Base-by-base conservation (phyloP, 306 rosid species). In the Alnus glutinosa region DNA sequence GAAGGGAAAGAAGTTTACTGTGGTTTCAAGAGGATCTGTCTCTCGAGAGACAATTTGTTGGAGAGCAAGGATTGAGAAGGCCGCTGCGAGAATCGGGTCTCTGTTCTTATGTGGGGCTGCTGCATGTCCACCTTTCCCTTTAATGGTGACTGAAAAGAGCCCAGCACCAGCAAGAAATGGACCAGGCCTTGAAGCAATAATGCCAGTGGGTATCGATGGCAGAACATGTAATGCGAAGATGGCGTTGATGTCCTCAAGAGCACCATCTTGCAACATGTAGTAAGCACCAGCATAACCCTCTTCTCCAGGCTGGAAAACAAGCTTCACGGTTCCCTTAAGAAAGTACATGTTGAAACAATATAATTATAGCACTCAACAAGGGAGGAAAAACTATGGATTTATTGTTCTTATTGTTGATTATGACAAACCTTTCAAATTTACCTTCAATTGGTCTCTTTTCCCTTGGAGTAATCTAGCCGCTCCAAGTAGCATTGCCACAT, bases 401-500 rank as follows among this genome's bases (percentile, higher is more conserved):
- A 13, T 19, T 58, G 10, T 32, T 1, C 9, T 23, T 32, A 19
- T 23, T 9, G 10, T 5, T 14, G 23, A 63, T 63, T 70, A 39
- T 39, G 44, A 4, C 48, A 9, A 67, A 50, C 18, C 8, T 39
- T 14, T 50, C 28, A 12, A 15, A 63, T 6, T 37, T 64, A 73
- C 84, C 81, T 80, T 77, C 3, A 84, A 70, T 23, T 44, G 15
- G 11, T 70, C 75, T 77, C 52, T 73, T 71, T 64, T 55, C 55
- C 78, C 62, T 55, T 85, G 90, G 49, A 85, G 88, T 63, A 87
- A 75, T 79, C 81, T 87, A 28, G 88, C 90, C 77, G 90, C 89
- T 75, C 90, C 90, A 51, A 87, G 79, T 54, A 87, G 83, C 90
- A 87, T 87, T 59, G 90, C 85, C 28, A 85, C 88, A 59, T 87